Percentiles rank a stretch among this genome's conserved stretches.
Evolutionary conservation across 345 rosid species (phyloP).

Genomic region (Heritiera littoralis): DNA sequence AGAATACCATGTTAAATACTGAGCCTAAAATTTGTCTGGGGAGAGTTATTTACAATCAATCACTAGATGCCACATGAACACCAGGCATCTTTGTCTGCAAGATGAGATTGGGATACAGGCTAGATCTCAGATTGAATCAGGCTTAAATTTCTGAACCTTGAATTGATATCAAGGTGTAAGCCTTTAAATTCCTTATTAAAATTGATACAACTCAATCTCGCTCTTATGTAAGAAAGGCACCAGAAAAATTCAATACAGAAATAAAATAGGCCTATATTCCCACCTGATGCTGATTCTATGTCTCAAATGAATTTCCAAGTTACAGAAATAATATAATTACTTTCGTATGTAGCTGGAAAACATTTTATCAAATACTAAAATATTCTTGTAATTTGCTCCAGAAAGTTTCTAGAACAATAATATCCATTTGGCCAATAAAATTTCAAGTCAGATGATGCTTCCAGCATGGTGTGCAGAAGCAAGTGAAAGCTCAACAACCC

Average conservation of each 20-base stretch:
- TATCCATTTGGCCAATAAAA: not conserved
- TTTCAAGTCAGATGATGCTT: not conserved
- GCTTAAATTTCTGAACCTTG: not conserved
- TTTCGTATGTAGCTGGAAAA: not conserved
- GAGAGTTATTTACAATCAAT: not conserved
- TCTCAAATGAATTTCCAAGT: not conserved
- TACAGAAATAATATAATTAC: not conserved
- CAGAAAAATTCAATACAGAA: not conserved
- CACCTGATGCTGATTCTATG: not conserved
- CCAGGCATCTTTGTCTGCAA: not conserved
- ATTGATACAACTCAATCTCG: not conserved
- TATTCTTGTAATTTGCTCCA: not conserved
- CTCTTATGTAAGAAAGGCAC: not conserved
- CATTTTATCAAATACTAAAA: not conserved
- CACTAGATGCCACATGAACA: not conserved
- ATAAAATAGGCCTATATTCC: not conserved
- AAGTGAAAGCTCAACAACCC: not conserved
- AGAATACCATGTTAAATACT: not conserved
- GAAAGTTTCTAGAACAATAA: not conserved
- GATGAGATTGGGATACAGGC: not conserved
- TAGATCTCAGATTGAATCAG: not conserved
- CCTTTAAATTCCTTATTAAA: not conserved
- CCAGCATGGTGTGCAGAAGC: not conserved
- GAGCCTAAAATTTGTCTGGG: not conserved
- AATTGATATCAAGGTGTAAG: not conserved